phyloP scores from a whole-genome alignment of 768 basidiomycete species.

The Collybia sordida region DNA sequence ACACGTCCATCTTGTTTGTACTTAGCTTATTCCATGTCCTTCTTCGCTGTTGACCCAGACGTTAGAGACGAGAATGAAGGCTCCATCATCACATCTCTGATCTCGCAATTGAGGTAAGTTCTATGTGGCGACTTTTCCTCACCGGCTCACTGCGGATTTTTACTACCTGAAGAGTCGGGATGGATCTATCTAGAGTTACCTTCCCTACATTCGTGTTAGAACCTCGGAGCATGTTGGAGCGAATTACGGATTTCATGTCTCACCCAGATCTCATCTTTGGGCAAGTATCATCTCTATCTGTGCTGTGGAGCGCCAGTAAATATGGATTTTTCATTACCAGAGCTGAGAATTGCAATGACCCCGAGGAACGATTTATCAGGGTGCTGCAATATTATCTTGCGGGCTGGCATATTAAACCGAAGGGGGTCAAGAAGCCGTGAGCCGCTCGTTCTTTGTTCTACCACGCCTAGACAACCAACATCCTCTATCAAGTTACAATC shows the following conservation, averaged over 20 bases:
- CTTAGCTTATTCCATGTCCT: conserved; percentile 22
- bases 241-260: conserved; percentile 99
- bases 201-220: conserved; percentile 96
- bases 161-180: conserved; percentile 69
- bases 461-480: conserved; percentile 5
- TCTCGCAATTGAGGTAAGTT: conserved; percentile 81
- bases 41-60: conserved; percentile 34
- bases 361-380: conserved; percentile 88
- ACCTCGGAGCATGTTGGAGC: conserved; percentile 95
- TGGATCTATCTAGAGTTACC: conserved; percentile 95
- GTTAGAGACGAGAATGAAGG: conserved; percentile 90
- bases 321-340: conserved; percentile 34
- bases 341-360: conserved; percentile 74
- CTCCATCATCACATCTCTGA: conserved; percentile 82
- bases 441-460: conserved; percentile 25
- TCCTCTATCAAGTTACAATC: conserved; percentile 73
- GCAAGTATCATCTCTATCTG: conserved; percentile 43
- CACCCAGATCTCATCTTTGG: conserved; percentile 98
- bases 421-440: conserved; percentile 98
- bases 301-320: conserved; percentile 1
- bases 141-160: conserved; percentile 2
- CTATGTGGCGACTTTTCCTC: conserved; percentile 2
- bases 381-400: conserved; percentile 94
- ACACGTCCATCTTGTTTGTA: conserved; percentile 85
- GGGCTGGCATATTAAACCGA: conserved; percentile 99